Evolutionary conservation across 441 rosid genomes (phyloP).

Genomic region (Pelargonium australe): DNA sequence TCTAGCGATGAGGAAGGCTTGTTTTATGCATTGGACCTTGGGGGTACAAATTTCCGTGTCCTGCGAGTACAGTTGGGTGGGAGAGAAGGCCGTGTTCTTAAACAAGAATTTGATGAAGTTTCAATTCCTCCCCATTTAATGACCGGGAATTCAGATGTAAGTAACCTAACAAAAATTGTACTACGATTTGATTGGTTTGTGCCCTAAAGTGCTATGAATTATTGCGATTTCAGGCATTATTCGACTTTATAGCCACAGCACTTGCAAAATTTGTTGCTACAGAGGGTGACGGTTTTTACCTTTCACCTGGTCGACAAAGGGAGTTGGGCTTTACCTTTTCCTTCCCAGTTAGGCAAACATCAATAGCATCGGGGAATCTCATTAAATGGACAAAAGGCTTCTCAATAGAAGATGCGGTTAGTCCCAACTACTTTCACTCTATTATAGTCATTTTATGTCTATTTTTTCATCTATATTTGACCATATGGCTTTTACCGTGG

Average conservation of each 20-base stretch:
- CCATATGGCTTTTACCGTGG: too few relatives aligned
- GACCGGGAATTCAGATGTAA: slow-evolving; percentile 66
- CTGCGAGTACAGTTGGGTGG: slow-evolving; percentile 81
- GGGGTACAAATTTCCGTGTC: slow-evolving; percentile 97
- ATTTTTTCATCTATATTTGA: too few relatives aligned
- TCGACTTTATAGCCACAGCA: slow-evolving; percentile 65
- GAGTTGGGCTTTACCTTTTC: slow-evolving; percentile 95
- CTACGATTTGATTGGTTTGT: slow-evolving; percentile 7
- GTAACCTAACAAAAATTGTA: slow-evolving; percentile 17
- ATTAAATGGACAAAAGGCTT: slow-evolving; percentile 98
- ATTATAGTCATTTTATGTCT: slow-evolving; percentile 3
- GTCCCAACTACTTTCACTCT: slow-evolving; percentile 19
- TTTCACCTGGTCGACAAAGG: slow-evolving; percentile 62
- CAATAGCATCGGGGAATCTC: slow-evolving; percentile 77
- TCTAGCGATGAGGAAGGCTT: slow-evolving; percentile 72
- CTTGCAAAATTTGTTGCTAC: slow-evolving; percentile 82
- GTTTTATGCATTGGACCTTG: slow-evolving; percentile 90
- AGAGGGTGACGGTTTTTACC: slow-evolving; percentile 64
- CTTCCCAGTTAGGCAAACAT: slow-evolving; percentile 68
- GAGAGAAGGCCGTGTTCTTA: slow-evolving; percentile 47
- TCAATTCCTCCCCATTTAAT: slow-evolving; percentile 86
- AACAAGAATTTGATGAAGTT: slow-evolving; percentile 69
- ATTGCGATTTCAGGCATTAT: slow-evolving; percentile 51
- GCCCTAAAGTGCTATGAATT: slow-evolving; percentile 18
- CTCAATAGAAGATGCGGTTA: slow-evolving; percentile 70